A percentile compares a stretch with the other conserved stretches of the same genome.
phyloP scores from a whole-genome alignment of 1,284 basidiomycete genomes.

The Ustilago trichophora region DNA sequence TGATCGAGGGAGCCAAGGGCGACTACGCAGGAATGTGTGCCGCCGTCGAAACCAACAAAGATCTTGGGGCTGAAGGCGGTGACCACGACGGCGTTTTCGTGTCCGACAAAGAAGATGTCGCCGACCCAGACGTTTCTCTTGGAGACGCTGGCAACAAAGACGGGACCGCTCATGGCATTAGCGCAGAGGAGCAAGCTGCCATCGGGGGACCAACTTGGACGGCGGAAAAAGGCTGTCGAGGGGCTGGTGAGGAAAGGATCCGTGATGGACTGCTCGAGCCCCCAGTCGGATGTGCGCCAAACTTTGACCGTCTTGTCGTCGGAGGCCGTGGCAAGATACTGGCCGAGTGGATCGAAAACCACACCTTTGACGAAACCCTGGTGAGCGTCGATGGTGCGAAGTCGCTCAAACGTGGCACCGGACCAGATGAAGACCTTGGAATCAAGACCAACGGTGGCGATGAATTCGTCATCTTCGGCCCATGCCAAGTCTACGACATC shows the following conservation, averaged over 20 bases:
- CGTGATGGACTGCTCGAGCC: conserved; percentile 80
- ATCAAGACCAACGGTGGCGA: conserved; percentile 94
- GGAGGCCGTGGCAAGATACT: conserved; percentile 81
- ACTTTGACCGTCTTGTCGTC: conserved; percentile 96
- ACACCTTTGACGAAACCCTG: conserved; percentile 98
- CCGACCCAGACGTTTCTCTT: conserved; percentile 74
- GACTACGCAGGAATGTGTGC: conserved; percentile 51
- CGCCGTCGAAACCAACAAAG: conserved; percentile 47
- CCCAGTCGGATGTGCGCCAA: conserved; percentile 94
- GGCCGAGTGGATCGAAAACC: conserved; percentile 96
- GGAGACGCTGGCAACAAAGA: conserved; percentile 96
- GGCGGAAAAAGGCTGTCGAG: conserved; percentile 90
- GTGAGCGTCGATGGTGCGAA: conserved; percentile 85
- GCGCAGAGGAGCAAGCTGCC: conserved; percentile 97
- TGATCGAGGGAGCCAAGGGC: conserved; percentile 54
- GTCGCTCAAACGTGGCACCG: conserved; percentile 60
- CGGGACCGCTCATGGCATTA: conserved; percentile 96
- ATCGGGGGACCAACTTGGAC: conserved; percentile 97
- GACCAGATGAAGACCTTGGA: conserved; percentile 88
- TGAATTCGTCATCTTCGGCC: conserved; percentile 80
- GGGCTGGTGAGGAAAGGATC: conserved; percentile 94
- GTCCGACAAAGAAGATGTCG: conserved; percentile 82
- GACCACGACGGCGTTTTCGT: conserved; percentile 97
- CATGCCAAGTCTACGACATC: conserved; percentile 96
- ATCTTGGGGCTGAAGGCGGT: conserved; percentile 61